Percentiles rank a stretch among this genome's conserved stretches.
Evolutionary conservation across 208 protist species (phyloP).

Genomic region (Blastocrithidia nonstop): DNA sequence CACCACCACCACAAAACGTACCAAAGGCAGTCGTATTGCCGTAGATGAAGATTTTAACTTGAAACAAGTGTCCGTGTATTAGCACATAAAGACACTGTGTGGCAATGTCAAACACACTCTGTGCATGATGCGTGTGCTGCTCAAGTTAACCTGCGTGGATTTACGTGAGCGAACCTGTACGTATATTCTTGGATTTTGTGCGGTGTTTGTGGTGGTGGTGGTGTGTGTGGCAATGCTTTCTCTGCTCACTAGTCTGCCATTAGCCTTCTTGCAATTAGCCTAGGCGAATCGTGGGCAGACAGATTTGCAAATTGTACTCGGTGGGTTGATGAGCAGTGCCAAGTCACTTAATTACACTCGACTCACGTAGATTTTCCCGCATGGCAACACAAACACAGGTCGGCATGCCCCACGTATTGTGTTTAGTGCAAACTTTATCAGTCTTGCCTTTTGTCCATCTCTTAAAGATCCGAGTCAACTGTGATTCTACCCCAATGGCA

Average conservation of each 20-base stretch:
- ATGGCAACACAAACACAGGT: constrained; percentile 6
- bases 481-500: too few species aligned
- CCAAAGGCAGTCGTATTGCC: too few species aligned
- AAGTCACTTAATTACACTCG: constrained; percentile 34
- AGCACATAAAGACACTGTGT: not conserved
- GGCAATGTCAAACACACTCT: constrained; percentile 10
- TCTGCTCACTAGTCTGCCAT: constrained; percentile 33
- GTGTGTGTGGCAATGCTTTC: constrained; percentile 44
- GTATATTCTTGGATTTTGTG: constrained; percentile 47
- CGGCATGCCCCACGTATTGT: constrained; percentile 16
- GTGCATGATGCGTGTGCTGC: constrained; percentile 17
- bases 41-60: constrained; percentile 1
- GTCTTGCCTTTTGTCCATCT: too few species aligned
- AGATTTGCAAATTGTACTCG: constrained; percentile 29
- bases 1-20: too few species aligned
- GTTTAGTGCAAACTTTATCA: too few species aligned
- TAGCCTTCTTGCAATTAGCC: constrained; percentile 47
- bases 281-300: constrained; percentile 20
- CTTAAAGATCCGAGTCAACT: too few species aligned
- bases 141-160: constrained; percentile 19
- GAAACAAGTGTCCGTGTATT: not conserved
- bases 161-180: constrained; percentile 22
- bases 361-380: constrained; percentile 8
- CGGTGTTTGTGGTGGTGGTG: constrained; percentile 52
- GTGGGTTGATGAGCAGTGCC: constrained; percentile 10